Conservation (phyloP, 257 asterid genomes). For the Capsicum baccatum region DNA sequence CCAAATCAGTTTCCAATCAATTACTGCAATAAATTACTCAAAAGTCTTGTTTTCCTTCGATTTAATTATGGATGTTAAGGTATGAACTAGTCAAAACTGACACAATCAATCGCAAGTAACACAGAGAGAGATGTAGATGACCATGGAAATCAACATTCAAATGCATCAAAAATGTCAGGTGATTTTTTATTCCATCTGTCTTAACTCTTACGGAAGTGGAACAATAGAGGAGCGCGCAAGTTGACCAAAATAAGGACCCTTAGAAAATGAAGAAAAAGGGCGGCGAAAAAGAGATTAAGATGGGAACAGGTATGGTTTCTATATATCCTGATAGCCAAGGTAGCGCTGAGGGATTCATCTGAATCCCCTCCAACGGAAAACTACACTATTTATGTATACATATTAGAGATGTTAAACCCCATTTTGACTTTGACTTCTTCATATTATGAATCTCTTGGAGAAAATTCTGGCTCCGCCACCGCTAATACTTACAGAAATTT, state of each 20-base stretch:
- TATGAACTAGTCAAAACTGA: neutral
- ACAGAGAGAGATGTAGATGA: neutral
- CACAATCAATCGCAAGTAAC: constrained; percentile 1
- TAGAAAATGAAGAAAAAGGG: neutral
- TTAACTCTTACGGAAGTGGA: too few species aligned
- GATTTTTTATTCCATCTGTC: too few species aligned
- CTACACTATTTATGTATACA: too few species aligned
- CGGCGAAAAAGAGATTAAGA: neutral
- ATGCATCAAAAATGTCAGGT: neutral
- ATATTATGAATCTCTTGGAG: too few species aligned
- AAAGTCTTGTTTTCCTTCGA: neutral
- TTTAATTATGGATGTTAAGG: neutral
- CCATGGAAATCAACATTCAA: neutral
- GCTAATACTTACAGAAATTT: too few species aligned
- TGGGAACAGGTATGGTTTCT: neutral
- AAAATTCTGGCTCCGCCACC: too few species aligned
- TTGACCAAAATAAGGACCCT: neutral
- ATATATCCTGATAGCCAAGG: neutral
- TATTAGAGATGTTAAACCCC: too few species aligned
- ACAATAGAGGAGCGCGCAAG: neutral
- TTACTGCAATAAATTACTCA: neutral
- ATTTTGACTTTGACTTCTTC: too few species aligned
- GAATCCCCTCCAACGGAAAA: too few species aligned
- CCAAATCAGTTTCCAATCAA: neutral
- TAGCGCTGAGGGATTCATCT: too few species aligned